Conservation (phyloP, 495 filamentous ascomycete species). For the Cryomyces antarcticus region DNA sequence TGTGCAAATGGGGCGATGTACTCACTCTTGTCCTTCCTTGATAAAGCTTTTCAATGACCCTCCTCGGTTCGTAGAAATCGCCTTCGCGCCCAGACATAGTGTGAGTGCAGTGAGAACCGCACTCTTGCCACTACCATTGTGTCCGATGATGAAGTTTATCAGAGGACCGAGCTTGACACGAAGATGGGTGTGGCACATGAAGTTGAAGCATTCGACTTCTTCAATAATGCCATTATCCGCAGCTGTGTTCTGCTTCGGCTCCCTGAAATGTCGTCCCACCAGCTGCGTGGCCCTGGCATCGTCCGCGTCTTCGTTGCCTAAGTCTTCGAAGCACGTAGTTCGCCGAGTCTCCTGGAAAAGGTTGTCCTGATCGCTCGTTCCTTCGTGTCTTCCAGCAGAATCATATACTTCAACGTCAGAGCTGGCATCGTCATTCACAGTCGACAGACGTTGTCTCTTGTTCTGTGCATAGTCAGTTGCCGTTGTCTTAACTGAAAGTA, state of each 20-base stretch:
- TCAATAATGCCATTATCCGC: constrained; percentile 74
- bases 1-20: constrained; percentile 10
- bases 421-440: constrained; percentile 10
- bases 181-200: constrained; percentile 81
- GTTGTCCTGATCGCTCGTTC: constrained; percentile 13
- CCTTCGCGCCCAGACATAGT: constrained; percentile 82
- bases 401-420: constrained; percentile 5
- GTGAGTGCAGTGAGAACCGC: constrained; percentile 90
- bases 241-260: constrained; percentile 42
- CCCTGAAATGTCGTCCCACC: constrained; percentile 34
- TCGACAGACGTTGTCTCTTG: constrained; percentile 1
- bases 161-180: constrained; percentile 68
- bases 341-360: constrained; percentile 20
- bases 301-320: constrained; percentile 32
- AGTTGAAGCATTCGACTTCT: constrained; percentile 67
- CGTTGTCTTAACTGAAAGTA: background rate
- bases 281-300: constrained; percentile 54
- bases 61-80: constrained; percentile 89
- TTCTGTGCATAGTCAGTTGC: background rate
- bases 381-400: constrained; percentile 3
- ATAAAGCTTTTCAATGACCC: constrained; percentile 79
- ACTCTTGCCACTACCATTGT: constrained; percentile 98
- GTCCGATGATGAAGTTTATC: constrained; percentile 93
- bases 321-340: constrained; percentile 30
- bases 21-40: constrained; percentile 66